Base-by-base conservation (phyloP, 2,329 filamentous ascomycete genomes). In the Cladophialophora immunda region DNA sequence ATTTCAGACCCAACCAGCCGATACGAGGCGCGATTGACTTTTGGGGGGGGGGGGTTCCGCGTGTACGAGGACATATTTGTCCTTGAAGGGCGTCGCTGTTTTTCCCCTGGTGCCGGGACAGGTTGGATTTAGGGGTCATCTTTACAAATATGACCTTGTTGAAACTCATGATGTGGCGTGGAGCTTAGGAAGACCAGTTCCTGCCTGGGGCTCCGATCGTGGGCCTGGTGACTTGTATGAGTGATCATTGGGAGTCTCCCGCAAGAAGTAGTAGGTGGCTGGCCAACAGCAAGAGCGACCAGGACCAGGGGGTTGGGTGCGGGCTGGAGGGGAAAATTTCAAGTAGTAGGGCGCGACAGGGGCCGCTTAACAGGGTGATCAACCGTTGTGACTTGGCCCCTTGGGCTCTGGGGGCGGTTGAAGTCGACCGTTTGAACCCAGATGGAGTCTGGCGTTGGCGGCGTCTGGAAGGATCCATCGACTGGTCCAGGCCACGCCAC, bases 391-490 rank as follows among this genome's bases (percentile, higher is more conserved):
- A 60, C 36, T 61, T 30, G 13, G 34, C 27, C 57, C 57, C 38
- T 11, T 55, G 36, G 22, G 36, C 15, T 34, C 15, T 25, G 6
- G 34, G 13, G 17, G 27, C 36, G 32, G 52, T 38, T 45, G 22
- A 22, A 17, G 17, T 52, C 8, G 38, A 25, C 50, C 53, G 52
- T 54, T 50, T 55, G 30, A 5, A 29, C n/a, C 47, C 32, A 38
- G 5, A 55, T 17, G 19, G 7, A 36, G 47, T 47, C 52, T 57
- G 54, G 54, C 29, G 34, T 32, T 50, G 54, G 61, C 38, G 29
- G 50, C 63, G 52, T 61, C 58, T 57, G 47, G 58, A 61, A 61
- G 63, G 25, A 56, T 61, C 58, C 53, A 65, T 61, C 25, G 58
- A 52, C 27, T 32, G 50, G 63, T 61, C 63, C 30, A 61, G 57